Evolutionary conservation across 176 grass and related monocot species (phyloP).

Genomic region (Eleusine indica): DNA sequence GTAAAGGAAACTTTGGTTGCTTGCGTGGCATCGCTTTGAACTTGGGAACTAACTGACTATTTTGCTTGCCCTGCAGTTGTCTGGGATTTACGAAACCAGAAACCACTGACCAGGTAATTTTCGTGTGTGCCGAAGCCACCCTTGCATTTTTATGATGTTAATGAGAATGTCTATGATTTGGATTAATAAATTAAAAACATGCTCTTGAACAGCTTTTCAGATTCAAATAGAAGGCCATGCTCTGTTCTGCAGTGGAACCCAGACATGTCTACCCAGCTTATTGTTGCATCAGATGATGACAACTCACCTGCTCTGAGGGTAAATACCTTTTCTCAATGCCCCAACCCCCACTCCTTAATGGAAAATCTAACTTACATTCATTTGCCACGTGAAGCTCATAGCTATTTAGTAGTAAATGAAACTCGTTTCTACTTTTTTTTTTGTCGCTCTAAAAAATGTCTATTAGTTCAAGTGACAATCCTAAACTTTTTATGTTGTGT

Average conservation of each 20-base stretch:
- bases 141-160: constrained; percentile 21
- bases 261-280: constrained; percentile 90
- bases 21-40: constrained; percentile 1
- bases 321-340: constrained; percentile 39
- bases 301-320: constrained; percentile 89
- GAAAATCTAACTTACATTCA: not conserved
- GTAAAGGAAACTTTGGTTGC: constrained; percentile 42
- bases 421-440: not conserved
- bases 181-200: constrained; percentile 19
- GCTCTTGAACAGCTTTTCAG: constrained; percentile 75
- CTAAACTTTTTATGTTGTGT: not conserved
- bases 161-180: constrained; percentile 12
- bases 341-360: not conserved
- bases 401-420: not conserved
- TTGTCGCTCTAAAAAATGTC: not conserved
- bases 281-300: constrained; percentile 97
- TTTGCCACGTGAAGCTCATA: constrained; percentile 1
- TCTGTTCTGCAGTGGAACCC: constrained; percentile 99
- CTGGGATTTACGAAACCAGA: constrained; percentile 95
- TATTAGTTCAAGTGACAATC: not conserved
- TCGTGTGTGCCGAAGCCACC: constrained; percentile 9
- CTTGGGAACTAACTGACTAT: constrained; percentile 36
- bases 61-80: constrained; percentile 66
- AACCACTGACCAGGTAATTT: constrained; percentile 84
- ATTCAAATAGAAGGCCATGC: constrained; percentile 83